Evolutionary conservation across 306 rosid species (phyloP), one percentile per base, ranked within the genome.

Genomic region (Casuarina cunninghamiana): DNA sequence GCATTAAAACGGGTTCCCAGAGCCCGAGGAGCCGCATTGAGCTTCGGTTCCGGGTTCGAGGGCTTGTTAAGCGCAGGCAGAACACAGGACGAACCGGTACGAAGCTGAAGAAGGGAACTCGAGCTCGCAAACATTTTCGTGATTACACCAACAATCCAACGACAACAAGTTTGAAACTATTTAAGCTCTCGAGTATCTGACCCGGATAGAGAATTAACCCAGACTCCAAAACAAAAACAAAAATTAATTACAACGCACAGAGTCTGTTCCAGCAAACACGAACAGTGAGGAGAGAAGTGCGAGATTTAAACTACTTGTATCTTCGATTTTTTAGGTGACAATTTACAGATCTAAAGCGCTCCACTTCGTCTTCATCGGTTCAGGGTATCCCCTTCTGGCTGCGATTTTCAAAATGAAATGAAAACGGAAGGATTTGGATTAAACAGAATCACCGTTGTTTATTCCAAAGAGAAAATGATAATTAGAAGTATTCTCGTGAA

Each of bases 121-220:
- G 95, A 67, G 60, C 83, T 87, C 26, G 93, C 82, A 89, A 92
- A 90, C 88, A 85, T 86, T 86, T 55, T 57, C 37, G 71, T 7
- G 41, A 66, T 6, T 41, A 6, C 75, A 73, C 39, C 71, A 35
- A 67, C 17, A 74, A 8, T 57, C 45, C 55, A 74, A 49, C 15
- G 10, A 9, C 13, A 54, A 44, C 13, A 37, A 45, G 1, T 35
- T 43, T 42, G 4, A 49, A 37, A 5, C 3, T 60, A 41, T 13
- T 51, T 2, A 43, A 13, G 44, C 67, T 72, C 35, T n/a, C 38
- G 2, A 13, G 37, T 50, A 19, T 54, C 65, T n/a, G 46, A 15
- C 19, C 67, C 46, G 60, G 78, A 67, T 79, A 78, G 72, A 17
- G 58, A 41, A 6, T 63, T 9, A 26, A 26, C 32, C 32, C 32